Evolutionary conservation across 2,329 filamentous ascomycete genomes (phyloP), one percentile per base, ranked within the genome.

Genomic region (Didymella sp.): DNA sequence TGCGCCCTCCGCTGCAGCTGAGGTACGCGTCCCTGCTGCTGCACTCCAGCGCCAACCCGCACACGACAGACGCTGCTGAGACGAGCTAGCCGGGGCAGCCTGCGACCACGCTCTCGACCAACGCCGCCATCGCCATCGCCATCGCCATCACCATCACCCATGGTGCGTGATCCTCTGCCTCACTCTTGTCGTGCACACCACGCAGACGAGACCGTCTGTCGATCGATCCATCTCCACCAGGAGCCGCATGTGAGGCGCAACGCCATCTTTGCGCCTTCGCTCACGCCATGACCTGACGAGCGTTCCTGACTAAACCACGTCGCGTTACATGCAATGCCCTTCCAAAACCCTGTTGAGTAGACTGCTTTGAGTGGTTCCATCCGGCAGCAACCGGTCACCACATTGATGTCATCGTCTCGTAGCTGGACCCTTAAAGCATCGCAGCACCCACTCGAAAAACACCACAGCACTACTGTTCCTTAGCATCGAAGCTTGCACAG

Each of bases 221-320:
- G 15, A 51, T 19, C 17, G 13, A 17, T 22, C 27, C 2, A 17
- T 22, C 27, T 4, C 24, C 40, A n/a, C 31, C n/a, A 37, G n/a
- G 51, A 45, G 40, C 41, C 41, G 13, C 42, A 31, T 25, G 17
- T 19, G 47, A 46, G 33, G 42, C 47, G 47, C 35, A 30, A 12
- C 9, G 44, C 43, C 31, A 35, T 44, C 37, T 31, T 37, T 52
- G 19, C 9, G n/a, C 12, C 3, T 33, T 43, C 9, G 44, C 60
- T 68, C 65, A 68, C 65, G 65, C 65, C 62, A 58, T 65, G 60
- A 46, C 51, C 60, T 66, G 61, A 68, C 45, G 30, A 50, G 43
- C 30, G 19, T 42, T 53, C 54, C 40, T 59, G 47, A 46, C 46
- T 49, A 59, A 51, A 42, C 48, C 60, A 51, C 48, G 47, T 62